Base-by-base conservation (phyloP, 2,329 filamentous ascomycete species). In the Diplodia sapinea region DNA sequence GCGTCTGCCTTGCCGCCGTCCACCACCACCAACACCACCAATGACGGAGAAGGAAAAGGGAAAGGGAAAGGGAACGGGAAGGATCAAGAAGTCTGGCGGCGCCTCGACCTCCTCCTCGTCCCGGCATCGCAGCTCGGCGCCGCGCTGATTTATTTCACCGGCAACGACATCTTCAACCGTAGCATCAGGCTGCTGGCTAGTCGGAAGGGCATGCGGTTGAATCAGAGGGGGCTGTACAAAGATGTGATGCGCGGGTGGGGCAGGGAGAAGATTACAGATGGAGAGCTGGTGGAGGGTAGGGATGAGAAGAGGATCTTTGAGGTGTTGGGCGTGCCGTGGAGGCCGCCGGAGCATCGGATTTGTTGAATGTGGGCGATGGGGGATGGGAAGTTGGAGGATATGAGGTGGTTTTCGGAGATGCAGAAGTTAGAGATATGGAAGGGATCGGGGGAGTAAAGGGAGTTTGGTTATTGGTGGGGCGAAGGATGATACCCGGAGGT, bases 111-210 rank as follows among this genome's bases (percentile, higher is more conserved):
- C 23, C 82, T 97, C 1, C 85, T 96, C 4, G 94, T 97, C 0
- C 93, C 94, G 0, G 88, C 89, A 71, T 82, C 86, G 1, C 89
- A 97, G 77, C 84, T 93, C 62, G 94, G 94, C 1, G 94, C 92
- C 0, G 93, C 94, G 0, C 77, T 97, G 69, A 86, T 97, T n/a
- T 97, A 97, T 75, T 98, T 97, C 74, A 97, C 94, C 0, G 94
- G 94, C 0, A 95, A 97, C 72, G 94, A 97, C 75, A 90, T 97
- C 40, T 97, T 97, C 81, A 97, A 97, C 77, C 84, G 94, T 17
- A 96, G 92, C 74, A 87, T 97, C 77, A 82, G 94, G 70, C 79
- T 96, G 17, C 78, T 97, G 70, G 93, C 93, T 15, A 87, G 88
- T 49, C 93, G 88, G 79, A 95, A 92, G 79, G 87, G 88, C 0